Percentiles rank a stretch among this genome's conserved stretches.
Evolutionary conservation across 169 alveolate genomes (phyloP).

Genomic region (Plasmodium berghei): DNA sequence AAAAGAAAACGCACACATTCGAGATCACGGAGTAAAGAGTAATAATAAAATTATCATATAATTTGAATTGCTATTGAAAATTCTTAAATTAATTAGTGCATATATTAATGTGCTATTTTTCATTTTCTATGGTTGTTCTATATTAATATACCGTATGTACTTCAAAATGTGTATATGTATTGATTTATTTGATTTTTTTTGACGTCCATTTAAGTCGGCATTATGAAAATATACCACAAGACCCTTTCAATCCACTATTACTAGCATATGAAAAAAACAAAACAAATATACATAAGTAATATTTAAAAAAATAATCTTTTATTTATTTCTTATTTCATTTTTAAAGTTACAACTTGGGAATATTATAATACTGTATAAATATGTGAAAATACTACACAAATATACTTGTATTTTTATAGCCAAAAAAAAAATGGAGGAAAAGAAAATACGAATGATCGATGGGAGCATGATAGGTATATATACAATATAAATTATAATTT

Average conservation of each 20-base stretch:
- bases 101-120: too few species aligned
- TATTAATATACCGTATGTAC: not conserved
- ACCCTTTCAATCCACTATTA: conserved; percentile 71
- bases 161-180: not conserved
- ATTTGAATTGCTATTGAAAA: too few species aligned
- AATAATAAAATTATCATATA: not conserved
- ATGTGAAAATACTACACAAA: not conserved
- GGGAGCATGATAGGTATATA: conserved; percentile 74
- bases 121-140: too few species aligned
- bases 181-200: not conserved
- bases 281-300: conserved; percentile 18
- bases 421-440: conserved; percentile 4
- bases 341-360: too few species aligned
- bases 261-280: conserved; percentile 60
- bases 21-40: conserved; percentile 41
- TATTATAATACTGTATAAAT: too few species aligned
- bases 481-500: not conserved
- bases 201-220: not conserved
- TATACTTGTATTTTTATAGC: conserved; percentile 6
- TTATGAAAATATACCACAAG: conserved; percentile 67
- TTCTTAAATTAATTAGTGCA: too few species aligned
- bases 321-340: too few species aligned
- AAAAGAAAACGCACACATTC: not conserved
- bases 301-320: not conserved
- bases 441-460: conserved; percentile 12